Evolutionary conservation across 148 eudicot species (phyloP).

Genomic region (Camellia lanceoleosa): DNA sequence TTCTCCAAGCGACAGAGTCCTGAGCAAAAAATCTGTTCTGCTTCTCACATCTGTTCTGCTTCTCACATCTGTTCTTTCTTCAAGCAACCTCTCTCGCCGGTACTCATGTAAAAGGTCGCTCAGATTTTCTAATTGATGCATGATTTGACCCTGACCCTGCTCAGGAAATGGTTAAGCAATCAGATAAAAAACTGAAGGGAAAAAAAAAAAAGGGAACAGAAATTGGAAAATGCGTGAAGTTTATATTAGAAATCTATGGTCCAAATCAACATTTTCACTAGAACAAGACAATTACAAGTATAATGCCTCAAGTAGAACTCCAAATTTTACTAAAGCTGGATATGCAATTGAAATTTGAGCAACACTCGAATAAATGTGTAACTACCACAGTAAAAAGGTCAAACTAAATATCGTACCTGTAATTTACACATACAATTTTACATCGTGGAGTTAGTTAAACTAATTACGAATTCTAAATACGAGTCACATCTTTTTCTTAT

Average conservation of each 20-base stretch:
- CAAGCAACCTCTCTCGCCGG: conserved; percentile 46
- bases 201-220: neutral
- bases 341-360: too few relatives aligned
- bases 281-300: neutral
- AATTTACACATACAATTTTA: too few relatives aligned
- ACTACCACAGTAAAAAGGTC: too few relatives aligned
- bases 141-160: conserved; percentile 73
- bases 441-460: too few relatives aligned
- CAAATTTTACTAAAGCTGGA: neutral
- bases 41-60: conserved; percentile 30
- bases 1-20: too few relatives aligned
- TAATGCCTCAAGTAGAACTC: neutral
- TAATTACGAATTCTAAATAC: too few relatives aligned
- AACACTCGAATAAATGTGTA: too few relatives aligned
- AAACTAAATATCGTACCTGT: too few relatives aligned
- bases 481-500: too few relatives aligned
- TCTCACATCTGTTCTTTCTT: too few relatives aligned
- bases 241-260: neutral
- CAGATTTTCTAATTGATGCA: conserved; percentile 76
- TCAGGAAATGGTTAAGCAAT: conserved; percentile 4
- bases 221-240: too few relatives aligned
- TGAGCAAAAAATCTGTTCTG: conserved; percentile 39
- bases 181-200: neutral
- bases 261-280: neutral
- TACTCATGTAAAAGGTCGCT: conserved; percentile 60